These are phyloP conservation scores for Pseudogymnoascus sp. DNA, from an alignment of 2,329 filamentous ascomycete genomes.

Conservation along the genomic window DNA sequence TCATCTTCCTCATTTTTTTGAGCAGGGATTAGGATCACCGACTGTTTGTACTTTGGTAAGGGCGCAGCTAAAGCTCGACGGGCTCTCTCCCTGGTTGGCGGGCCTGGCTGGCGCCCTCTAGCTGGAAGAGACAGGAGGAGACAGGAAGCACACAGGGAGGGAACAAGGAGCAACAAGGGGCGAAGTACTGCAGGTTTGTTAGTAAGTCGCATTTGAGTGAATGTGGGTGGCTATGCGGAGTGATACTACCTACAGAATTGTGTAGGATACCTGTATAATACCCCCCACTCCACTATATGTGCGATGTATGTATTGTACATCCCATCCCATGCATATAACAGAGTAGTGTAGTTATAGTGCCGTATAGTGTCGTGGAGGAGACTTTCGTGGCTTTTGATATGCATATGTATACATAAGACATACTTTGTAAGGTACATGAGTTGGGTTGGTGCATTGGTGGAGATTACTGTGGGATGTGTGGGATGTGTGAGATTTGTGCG, in stretches of 20 bases:
- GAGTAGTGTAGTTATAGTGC: background rate
- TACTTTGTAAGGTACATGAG: background rate
- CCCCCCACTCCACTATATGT: background rate
- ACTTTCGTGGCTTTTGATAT: background rate
- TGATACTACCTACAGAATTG: background rate
- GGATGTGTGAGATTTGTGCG: background rate
- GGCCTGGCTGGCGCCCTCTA: background rate
- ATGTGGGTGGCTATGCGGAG: background rate
- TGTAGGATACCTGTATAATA: background rate
- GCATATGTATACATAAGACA: conserved; percentile 6
- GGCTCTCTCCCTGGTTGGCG: background rate
- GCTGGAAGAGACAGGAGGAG: background rate
- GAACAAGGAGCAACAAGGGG: background rate
- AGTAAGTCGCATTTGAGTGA: background rate
- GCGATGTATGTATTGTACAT: background rate
- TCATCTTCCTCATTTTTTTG: background rate
- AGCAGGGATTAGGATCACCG: background rate
- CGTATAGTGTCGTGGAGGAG: background rate
- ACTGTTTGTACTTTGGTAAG: background rate
- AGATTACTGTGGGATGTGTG: conserved; percentile 5
- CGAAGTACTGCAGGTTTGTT: background rate
- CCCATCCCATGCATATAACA: background rate
- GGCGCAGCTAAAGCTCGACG: background rate
- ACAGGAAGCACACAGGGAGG: background rate
- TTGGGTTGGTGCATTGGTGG: background rate